phyloP scores from a whole-genome alignment of 192 early-diverging fungal genomes.

The Coemansia sp. region DNA sequence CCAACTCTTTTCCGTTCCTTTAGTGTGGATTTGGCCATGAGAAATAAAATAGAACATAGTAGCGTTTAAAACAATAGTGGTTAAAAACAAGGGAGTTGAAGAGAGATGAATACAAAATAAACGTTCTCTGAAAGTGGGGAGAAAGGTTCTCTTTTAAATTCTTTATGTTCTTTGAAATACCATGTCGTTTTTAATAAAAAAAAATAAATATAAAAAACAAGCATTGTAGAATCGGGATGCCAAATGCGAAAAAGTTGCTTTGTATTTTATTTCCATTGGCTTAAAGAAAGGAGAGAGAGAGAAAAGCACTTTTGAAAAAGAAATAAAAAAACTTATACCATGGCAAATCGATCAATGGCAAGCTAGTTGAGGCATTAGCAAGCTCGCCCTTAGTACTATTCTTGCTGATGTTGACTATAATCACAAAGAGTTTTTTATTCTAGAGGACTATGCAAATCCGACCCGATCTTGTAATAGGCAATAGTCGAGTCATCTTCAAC shows the following conservation, averaged over 20 bases:
- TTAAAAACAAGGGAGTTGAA: too few relatives aligned
- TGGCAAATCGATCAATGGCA: background rate
- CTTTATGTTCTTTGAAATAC: too few relatives aligned
- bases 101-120: too few relatives aligned
- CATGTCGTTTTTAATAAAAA: too few relatives aligned
- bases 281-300: background rate
- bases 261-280: too few relatives aligned
- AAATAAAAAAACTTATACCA: background rate
- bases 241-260: too few relatives aligned
- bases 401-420: background rate
- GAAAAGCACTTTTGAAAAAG: background rate
- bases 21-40: background rate
- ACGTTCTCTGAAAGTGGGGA: too few relatives aligned
- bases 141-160: too few relatives aligned
- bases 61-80: background rate
- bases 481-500: slow-evolving; percentile 41
- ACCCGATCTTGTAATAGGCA: slow-evolving; percentile 29
- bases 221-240: too few relatives aligned
- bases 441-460: background rate
- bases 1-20: background rate
- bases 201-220: too few relatives aligned
- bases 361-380: too few relatives aligned
- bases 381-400: background rate
- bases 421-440: background rate
- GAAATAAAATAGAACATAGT: background rate